Base-by-base conservation (phyloP, 768 basidiomycete species). In the Mrakia frigida region DNA sequence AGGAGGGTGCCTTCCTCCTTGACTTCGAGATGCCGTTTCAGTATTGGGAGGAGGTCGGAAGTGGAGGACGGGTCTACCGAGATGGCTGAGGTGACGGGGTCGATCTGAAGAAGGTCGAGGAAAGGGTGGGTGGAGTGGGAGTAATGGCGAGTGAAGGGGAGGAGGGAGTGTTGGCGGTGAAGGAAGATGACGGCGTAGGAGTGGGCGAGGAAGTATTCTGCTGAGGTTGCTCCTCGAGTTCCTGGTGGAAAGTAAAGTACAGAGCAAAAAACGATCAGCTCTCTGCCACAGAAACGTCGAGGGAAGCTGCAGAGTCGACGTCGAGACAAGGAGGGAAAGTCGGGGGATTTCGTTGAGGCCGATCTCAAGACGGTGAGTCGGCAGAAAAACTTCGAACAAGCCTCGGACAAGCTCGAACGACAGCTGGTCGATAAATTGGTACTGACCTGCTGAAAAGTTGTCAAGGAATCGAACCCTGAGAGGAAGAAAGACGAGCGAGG, bases 51-150 rank as follows among this genome's bases (percentile, higher is more conserved):
- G 33, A 98, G 87, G 65, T 89, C 87, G 4, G 83, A 80, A 1
- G 90, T 88, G 81, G 93, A 89, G 16, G 87, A 85, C 0, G 87
- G 86, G 7, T 88, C 88, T 43, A 95, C 91, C 13, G 87, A 86
- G 70, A 94, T 92, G 39, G 85, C 83, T 7, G 87, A 28, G 11
- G 73, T 41, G 6, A 61, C 65, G 18, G 73, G 56, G 43, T 83
- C 81, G 76, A 96, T 89, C 63, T 93, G 90, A 35, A 99, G 87
- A 77, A 98, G 91, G 83, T 98, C 95, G 76, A 99, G 89, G 85
- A 99, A 99, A 0, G 96, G 96, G 82, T 98, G 96, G 5, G 94
- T 94, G 0, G 94, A 95, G 83, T 99, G 96, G 13, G 94, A 97
- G 84, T 98, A 99, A 82, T 99, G 96, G 69, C 97, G 86, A 82